phyloP scores from a whole-genome alignment of 139 green algal genomes.

The Limnomonas spitsbergensis region DNA sequence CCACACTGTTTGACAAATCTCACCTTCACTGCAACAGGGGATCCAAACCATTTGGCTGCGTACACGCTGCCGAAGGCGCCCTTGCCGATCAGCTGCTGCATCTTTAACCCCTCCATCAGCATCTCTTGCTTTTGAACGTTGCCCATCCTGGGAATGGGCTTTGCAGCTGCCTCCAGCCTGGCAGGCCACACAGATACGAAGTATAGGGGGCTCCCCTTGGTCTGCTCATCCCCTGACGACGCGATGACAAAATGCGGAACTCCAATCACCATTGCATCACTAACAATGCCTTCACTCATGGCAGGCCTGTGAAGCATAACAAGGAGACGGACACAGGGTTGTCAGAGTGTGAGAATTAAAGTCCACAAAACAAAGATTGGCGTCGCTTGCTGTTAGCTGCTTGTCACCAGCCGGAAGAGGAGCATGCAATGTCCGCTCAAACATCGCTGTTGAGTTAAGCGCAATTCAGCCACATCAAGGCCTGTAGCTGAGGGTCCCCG shows the following conservation, averaged over 20 bases:
- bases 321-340: no score
- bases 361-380: no score
- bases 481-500: no score
- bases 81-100: slow-evolving; percentile 37
- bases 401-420: no score
- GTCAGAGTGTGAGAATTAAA: no score
- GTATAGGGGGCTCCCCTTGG: background rate
- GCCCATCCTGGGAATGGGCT: no score
- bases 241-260: background rate
- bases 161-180: no score
- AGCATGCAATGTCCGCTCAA: no score
- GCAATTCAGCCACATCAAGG: no score
- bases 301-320: slow-evolving; percentile 19
- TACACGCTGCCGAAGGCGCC: slow-evolving; percentile 45
- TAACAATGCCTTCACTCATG: background rate
- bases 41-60: slow-evolving; percentile 31
- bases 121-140: background rate
- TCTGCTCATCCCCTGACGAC: background rate
- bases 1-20: no score
- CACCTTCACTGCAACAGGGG: slow-evolving; percentile 42
- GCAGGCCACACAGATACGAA: background rate
- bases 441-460: no score
- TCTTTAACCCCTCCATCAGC: slow-evolving; percentile 20
- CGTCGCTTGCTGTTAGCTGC: no score
- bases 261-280: background rate